Conservation (phyloP, 257 asterid genomes). For the Ilex aquifolium region DNA sequence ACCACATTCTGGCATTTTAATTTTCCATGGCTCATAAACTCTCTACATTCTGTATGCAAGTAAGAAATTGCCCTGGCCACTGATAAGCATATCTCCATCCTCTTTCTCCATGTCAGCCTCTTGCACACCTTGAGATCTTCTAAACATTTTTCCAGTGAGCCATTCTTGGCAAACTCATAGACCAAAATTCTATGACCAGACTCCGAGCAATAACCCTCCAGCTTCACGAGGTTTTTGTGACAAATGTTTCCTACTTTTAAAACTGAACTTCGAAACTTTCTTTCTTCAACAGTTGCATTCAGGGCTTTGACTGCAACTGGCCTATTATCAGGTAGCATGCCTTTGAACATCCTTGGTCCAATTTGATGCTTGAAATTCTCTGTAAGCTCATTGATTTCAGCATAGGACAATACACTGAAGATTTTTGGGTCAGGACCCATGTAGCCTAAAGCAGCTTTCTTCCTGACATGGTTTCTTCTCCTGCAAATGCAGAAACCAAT, state of each 20-base stretch:
- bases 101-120: slow-evolving; percentile 36
- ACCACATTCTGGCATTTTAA: slow-evolving; percentile 38
- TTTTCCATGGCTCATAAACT: slow-evolving; percentile 35
- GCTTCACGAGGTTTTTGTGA: slow-evolving; percentile 36
- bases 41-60: slow-evolving; percentile 42
- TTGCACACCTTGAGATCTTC: slow-evolving; percentile 32
- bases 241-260: slow-evolving; percentile 27
- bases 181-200: slow-evolving; percentile 23
- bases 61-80: slow-evolving; percentile 33
- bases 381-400: slow-evolving; percentile 27
- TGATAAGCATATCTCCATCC: slow-evolving; percentile 27
- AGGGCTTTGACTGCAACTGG: slow-evolving; percentile 29
- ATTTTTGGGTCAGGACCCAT: slow-evolving; percentile 20
- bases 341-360: slow-evolving; percentile 30
- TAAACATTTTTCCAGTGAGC: slow-evolving; percentile 24
- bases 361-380: slow-evolving; percentile 35
- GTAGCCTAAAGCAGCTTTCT: slow-evolving; percentile 16
- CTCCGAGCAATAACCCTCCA: slow-evolving; percentile 34
- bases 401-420: slow-evolving; percentile 24
- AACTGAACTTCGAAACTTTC: slow-evolving; percentile 28
- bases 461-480: slow-evolving; percentile 14
- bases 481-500: slow-evolving; percentile 19
- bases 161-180: slow-evolving; percentile 31
- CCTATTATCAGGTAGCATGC: slow-evolving; percentile 20
- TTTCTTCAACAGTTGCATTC: slow-evolving; percentile 20